Evolutionary conservation across 2,329 filamentous ascomycete species (phyloP).

Genomic region (Trichophyton verrucosum): DNA sequence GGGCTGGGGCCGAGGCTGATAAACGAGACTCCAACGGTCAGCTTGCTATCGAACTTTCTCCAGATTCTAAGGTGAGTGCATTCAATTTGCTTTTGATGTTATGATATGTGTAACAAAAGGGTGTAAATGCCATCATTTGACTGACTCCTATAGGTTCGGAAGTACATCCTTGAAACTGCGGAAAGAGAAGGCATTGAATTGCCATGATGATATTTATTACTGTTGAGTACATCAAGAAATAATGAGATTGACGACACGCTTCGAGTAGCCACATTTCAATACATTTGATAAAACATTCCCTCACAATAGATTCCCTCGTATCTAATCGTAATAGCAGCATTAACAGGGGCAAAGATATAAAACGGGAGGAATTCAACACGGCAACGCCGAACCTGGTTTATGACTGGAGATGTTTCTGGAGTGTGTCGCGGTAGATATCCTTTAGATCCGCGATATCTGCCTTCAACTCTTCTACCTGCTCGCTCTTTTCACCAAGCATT

Average conservation of each 20-base stretch:
- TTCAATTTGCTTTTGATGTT: neutral
- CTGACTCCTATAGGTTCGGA: constrained; percentile 46
- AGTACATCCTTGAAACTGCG: constrained; percentile 63
- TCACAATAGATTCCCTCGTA: neutral
- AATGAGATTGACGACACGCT: neutral
- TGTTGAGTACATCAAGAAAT: neutral
- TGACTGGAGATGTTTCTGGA: constrained; percentile 68
- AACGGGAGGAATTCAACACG: neutral
- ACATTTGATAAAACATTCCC: neutral
- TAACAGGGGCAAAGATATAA: neutral
- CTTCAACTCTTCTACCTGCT: constrained; percentile 79
- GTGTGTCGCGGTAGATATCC: constrained; percentile 86
- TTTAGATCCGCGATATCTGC: constrained; percentile 89
- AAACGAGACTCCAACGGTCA: constrained; percentile 61
- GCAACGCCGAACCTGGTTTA: neutral
- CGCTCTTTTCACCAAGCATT: constrained; percentile 93
- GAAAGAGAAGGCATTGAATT: constrained; percentile 74
- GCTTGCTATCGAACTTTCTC: constrained; percentile 67
- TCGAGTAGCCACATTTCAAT: neutral
- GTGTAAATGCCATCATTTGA: neutral
- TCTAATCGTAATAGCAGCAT: neutral
- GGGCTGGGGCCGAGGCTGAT: constrained; percentile 68
- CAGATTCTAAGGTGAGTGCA: constrained; percentile 61
- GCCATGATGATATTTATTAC: constrained; percentile 7
- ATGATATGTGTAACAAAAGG: neutral